phyloP scores from a whole-genome alignment of 2,329 filamentous ascomycete species.

The Aspergillus quadricinctus region DNA sequence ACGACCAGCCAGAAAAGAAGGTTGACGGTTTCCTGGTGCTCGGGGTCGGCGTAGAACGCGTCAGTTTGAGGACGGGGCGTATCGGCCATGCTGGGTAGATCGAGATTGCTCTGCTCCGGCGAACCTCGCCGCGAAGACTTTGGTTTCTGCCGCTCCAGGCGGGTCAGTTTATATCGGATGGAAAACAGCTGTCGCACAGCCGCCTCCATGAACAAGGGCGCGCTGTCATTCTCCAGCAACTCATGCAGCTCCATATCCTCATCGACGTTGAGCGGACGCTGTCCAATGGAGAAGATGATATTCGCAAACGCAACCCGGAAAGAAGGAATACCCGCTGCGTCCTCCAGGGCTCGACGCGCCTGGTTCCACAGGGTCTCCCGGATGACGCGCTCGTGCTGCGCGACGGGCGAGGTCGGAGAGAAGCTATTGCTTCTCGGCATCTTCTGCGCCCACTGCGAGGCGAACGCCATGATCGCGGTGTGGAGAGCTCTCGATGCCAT shows the following conservation, averaged over 20 bases:
- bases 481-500: conserved; percentile 39
- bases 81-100: neutral
- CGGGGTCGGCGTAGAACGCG: conserved; percentile 14
- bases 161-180: conserved; percentile 20
- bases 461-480: conserved; percentile 42
- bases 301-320: conserved; percentile 44
- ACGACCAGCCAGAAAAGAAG: conserved; percentile 56
- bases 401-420: conserved; percentile 6
- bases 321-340: conserved; percentile 39
- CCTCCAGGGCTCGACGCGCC: conserved; percentile 36
- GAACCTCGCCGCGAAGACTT: neutral
- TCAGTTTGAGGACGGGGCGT: neutral
- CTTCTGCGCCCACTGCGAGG: conserved; percentile 38
- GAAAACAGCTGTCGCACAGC: conserved; percentile 38
- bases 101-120: neutral
- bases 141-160: conserved; percentile 8
- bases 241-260: conserved; percentile 13
- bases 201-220: conserved; percentile 38
- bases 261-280: conserved; percentile 32
- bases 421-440: conserved; percentile 10
- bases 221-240: conserved; percentile 19
- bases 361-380: conserved; percentile 42
- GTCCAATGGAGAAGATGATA: conserved; percentile 45
- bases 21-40: conserved; percentile 47
- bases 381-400: conserved; percentile 34